Base-by-base conservation (phyloP, 345 rosid genomes). In the Murraya koenigii region DNA sequence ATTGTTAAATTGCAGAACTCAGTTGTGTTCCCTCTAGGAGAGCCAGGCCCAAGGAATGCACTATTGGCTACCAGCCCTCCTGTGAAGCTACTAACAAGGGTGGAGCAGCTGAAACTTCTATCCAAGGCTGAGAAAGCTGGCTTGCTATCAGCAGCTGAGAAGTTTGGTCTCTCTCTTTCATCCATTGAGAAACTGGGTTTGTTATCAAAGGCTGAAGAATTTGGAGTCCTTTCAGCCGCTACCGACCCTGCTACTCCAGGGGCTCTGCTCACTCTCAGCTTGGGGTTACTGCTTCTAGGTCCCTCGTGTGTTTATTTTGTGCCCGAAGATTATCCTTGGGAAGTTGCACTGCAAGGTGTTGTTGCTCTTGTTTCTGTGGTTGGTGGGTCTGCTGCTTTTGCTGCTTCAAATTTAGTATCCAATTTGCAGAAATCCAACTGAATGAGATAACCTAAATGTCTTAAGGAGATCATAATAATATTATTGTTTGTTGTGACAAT, bases 61-160 rank as follows among this genome's bases (percentile, higher is more conserved):
- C 26, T 83, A 0, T 28, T 78, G 39, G 79, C 62, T 38, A 72
- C 79, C 61, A 55, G 62, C 52, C 80, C 83, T 13, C 90, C 86
- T 4, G 87, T 95, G 19, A 95, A 92, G 89, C 94, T 95, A 22
- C 91, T 93, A 41, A 91, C 98, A 36, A 87, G 98, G 81, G 98
- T 95, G 65, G 99, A 93, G 88, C 89, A 95, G 77, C 97, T 95
- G 38, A 95, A 89, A 79, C 92, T 95, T 25, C 84, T 95, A 32
- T 90, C 89, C 67, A 93, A 93, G 84, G 99, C 99, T 0, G 97
- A 93, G 83, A 95, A 90, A 73, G 97, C 97, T 0, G 98, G 99
- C 7, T 78, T 95, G 23, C 89, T 95, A 28, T 95, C 98, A 0
- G 92, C 97, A 0, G 99, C 98, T 0, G 99, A 93, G 87, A 93